Evolutionary conservation across 2,329 filamentous ascomycete species (phyloP), one percentile per base, ranked within the genome.

Genomic region (Leptographium lundbergii): DNA sequence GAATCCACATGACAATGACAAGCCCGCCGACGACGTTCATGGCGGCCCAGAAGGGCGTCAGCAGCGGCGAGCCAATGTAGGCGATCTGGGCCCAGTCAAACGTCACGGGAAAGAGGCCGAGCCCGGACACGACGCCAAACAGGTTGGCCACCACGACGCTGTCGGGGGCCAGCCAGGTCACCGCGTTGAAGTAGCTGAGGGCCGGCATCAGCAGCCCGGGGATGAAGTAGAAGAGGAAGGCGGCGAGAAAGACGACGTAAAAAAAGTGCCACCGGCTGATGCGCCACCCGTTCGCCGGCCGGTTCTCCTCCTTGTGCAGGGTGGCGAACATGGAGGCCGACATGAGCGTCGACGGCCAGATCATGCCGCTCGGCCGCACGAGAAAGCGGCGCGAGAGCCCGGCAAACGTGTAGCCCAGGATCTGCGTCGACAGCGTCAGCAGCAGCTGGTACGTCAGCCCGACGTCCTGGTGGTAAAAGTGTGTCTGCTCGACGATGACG

Each of bases 41-140:
- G 10, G 89, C 86, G 48, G 89, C 87, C 89, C 89, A 91, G 70
- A 92, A 94, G 0, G 89, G 89, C 0, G 89, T 90, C 19, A 94
- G 78, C 7, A 95, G 75, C 0, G 88, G 90, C 4, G 89, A 94
- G 19, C 90, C 90, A 65, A 95, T 94, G 67, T 92, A 86, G 0
- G 90, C 89, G 62, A 95, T 86, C 68, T 95, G 90, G 0, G 88
- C 88, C 90, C 90, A 95, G 73, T 95, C 90, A 67, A 95, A 95
- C 0, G 90, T 95, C 66, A 95, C 69, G 0, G 90, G 90, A 62
- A 95, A 90, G 39, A 95, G 73, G 0, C 89, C 89, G 17, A 95
- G 78, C 2, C 90, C 90, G 2, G 89, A 92, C n/a, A 84, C 81
- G 19, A 92, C 87, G 19, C 90, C 90, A 67, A 95, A 95, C 63